These are phyloP conservation scores for Mortierella sp. DNA, from an alignment of 371 early-diverging fungal species.

Conservation along the genomic window DNA sequence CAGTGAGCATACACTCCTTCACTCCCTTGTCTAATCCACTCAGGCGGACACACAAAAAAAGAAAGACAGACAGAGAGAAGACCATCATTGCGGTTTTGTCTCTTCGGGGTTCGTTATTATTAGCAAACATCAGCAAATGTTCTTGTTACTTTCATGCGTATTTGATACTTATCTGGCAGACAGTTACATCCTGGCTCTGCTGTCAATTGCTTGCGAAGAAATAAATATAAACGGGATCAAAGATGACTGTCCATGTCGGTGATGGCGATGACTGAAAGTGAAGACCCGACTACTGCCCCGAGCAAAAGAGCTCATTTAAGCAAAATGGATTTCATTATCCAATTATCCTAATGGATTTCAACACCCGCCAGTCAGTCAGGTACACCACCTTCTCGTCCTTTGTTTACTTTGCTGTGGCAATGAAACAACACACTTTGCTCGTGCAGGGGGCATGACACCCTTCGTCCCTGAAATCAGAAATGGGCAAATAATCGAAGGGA, in stretches of 20 bases:
- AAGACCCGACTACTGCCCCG: no score
- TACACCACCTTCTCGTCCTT: neutral
- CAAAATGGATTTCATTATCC: conserved; percentile 2
- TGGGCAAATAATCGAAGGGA: neutral
- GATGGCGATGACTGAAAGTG: no score
- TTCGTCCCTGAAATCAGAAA: no score
- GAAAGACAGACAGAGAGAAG: no score
- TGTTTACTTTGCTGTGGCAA: conserved; percentile 10
- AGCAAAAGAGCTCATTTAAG: no score
- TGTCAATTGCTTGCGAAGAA: neutral
- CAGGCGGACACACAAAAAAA: neutral
- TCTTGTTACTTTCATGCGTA: no score
- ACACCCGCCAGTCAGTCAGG: neutral
- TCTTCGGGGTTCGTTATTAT: neutral
- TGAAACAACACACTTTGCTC: neutral
- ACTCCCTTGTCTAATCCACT: neutral
- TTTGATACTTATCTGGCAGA: no score
- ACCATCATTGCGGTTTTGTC: neutral
- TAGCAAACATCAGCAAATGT: neutral
- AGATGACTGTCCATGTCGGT: no score
- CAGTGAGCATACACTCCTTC: no score
- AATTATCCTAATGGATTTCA: conserved; percentile 1
- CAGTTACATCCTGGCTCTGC: neutral
- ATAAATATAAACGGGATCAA: no score
- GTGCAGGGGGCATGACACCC: neutral